Evolutionary conservation across 345 rosid species (phyloP).

Genomic region (Gossypium australe): DNA sequence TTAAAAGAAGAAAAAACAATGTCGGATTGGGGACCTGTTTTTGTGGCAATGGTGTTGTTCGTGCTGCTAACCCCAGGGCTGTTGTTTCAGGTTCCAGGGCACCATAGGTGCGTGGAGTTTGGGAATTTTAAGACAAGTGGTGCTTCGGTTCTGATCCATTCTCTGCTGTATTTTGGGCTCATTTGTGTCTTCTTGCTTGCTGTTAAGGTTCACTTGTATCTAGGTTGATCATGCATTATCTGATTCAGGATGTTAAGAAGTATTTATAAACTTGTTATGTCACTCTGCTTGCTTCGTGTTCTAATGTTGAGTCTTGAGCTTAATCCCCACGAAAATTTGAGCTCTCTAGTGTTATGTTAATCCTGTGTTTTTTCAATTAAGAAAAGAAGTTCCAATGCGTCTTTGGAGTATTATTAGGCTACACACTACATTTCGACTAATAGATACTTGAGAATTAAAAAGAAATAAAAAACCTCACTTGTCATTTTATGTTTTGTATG

Average conservation of each 20-base stretch:
- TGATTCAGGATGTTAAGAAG: not conserved
- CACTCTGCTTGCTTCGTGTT: not conserved
- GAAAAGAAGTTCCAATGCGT: slow-evolving; percentile 4
- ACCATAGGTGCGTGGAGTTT: slow-evolving; percentile 13
- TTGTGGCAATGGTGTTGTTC: slow-evolving; percentile 35
- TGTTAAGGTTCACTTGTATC: slow-evolving; percentile 40
- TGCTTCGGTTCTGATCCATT: slow-evolving; percentile 42
- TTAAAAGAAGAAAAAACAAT: slow-evolving; percentile 7
- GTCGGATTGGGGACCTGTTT: slow-evolving; percentile 60
- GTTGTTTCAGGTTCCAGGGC: slow-evolving; percentile 33
- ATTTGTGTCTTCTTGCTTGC: slow-evolving; percentile 19
- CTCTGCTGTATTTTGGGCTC: slow-evolving; percentile 49
- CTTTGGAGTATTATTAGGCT: not conserved
- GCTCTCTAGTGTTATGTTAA: not conserved
- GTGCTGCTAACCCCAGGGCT: slow-evolving; percentile 2
- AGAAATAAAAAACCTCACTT: too few relatives aligned
- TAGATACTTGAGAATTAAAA: too few relatives aligned
- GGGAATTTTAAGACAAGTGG: slow-evolving; percentile 34
- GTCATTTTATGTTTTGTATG: too few relatives aligned
- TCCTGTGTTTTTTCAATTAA: not conserved
- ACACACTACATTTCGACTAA: too few relatives aligned
- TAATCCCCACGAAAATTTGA: not conserved
- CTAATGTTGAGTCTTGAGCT: slow-evolving; percentile 1
- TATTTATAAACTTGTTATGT: not conserved
- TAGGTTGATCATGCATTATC: slow-evolving; percentile 19